Percentiles rank a stretch among this genome's conserved stretches.
These are phyloP conservation scores for Sphenostylis stenocarpa DNA, from an alignment of 306 rosid species.

Conservation along the genomic window DNA sequence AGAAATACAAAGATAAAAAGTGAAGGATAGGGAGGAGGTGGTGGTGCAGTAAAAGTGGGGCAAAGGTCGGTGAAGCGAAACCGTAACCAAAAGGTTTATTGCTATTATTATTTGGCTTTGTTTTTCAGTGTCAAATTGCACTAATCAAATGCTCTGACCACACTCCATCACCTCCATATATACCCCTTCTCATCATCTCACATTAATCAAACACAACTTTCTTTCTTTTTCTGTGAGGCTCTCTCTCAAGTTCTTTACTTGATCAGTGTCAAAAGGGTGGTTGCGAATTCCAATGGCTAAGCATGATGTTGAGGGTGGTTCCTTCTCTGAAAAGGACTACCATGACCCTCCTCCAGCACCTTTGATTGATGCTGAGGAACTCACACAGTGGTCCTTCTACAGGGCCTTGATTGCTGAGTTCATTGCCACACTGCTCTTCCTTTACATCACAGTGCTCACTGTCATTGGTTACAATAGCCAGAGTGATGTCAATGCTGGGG, in stretches of 20 bases:
- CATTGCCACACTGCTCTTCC: conserved; percentile 72
- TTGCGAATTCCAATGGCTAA: conserved; percentile 24
- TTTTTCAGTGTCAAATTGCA: background rate
- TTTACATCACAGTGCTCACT: conserved; percentile 66
- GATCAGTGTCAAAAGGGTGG: background rate
- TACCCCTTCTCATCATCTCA: conserved; percentile 20
- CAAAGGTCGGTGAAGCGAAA: conserved; percentile 23
- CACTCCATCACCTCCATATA: conserved; percentile 15
- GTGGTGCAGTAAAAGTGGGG: conserved; percentile 1
- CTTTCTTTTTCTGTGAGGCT: background rate
- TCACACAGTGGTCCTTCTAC: conserved; percentile 65
- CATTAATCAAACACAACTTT: background rate
- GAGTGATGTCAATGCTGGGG: conserved; percentile 14
- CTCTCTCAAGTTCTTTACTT: background rate
- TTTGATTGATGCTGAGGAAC: conserved; percentile 25
- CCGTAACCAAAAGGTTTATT: background rate
- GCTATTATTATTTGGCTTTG: background rate
- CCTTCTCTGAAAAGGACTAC: conserved; percentile 28
- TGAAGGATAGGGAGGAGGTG: background rate
- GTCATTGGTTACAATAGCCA: conserved; percentile 71
- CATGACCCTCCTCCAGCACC: conserved; percentile 39
- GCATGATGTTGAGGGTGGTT: conserved; percentile 23
- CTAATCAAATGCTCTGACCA: background rate
- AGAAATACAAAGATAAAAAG: background rate
- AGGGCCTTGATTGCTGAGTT: conserved; percentile 78